Evolutionary conservation across 148 eudicot species (phyloP).

Genomic region (Nepenthes gracilis): DNA sequence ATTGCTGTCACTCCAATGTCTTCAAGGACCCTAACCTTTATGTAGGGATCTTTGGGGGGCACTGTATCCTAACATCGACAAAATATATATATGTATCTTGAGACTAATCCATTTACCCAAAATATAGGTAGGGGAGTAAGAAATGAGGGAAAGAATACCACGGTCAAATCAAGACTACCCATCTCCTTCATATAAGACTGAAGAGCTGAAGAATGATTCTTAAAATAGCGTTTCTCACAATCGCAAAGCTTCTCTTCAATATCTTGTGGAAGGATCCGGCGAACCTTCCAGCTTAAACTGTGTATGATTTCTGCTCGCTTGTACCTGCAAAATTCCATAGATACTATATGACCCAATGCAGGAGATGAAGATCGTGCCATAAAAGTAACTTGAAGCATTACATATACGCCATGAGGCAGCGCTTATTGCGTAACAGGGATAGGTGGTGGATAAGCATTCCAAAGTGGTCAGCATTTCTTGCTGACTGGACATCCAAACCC

Average conservation of each 20-base stretch:
- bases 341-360: background rate
- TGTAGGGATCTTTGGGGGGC: constrained; percentile 95
- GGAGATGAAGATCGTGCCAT: background rate
- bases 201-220: constrained; percentile 50
- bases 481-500: constrained; percentile 44
- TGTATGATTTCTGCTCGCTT: constrained; percentile 71
- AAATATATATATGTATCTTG: background rate
- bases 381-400: constrained; percentile 17
- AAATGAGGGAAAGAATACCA: constrained; percentile 30
- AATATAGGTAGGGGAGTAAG: background rate
- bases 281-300: constrained; percentile 65
- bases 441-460: constrained; percentile 90
- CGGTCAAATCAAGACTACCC: constrained; percentile 65
- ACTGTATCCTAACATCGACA: constrained; percentile 58
- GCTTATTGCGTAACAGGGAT: constrained; percentile 83
- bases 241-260: constrained; percentile 70
- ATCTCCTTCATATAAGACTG: constrained; percentile 53
- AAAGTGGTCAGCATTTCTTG: constrained; percentile 65
- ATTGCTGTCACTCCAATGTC: constrained; percentile 70
- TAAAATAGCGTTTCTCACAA: constrained; percentile 67
- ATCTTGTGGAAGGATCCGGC: constrained; percentile 65
- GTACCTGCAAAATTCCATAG: constrained; percentile 25
- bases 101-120: background rate
- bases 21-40: constrained; percentile 83
- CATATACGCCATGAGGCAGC: constrained; percentile 87